Percentiles rank a stretch among this genome's conserved stretches.
Evolutionary conservation across 768 basidiomycete genomes (phyloP).

Genomic region (Thelephora aurantiotincta): DNA sequence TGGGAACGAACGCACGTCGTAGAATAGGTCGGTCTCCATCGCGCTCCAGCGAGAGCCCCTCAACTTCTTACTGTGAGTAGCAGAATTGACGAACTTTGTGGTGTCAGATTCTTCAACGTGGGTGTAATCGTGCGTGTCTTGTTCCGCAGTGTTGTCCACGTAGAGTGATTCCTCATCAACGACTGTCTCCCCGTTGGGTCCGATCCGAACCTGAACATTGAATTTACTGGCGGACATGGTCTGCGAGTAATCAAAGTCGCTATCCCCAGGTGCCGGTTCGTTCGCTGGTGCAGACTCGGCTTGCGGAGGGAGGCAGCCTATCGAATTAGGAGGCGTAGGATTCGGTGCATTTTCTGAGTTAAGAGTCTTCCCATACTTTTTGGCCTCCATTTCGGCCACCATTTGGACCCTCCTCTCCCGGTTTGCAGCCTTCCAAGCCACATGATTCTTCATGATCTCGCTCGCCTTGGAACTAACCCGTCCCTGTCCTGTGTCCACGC

Average conservation of each 20-base stretch:
- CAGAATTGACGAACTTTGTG: constrained; percentile 76
- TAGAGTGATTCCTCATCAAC: constrained; percentile 78
- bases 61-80: constrained; percentile 65
- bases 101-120: constrained; percentile 75
- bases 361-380: constrained; percentile 49
- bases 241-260: constrained; percentile 57
- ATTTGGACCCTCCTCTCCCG: constrained; percentile 52
- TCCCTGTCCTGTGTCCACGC: constrained; percentile 66
- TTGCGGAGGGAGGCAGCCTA: not conserved
- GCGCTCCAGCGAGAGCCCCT: constrained; percentile 79
- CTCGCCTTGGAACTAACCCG: constrained; percentile 66
- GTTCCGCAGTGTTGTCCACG: constrained; percentile 57
- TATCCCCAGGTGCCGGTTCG: constrained; percentile 18
- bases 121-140: constrained; percentile 57
- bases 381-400: constrained; percentile 50
- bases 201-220: constrained; percentile 79
- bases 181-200: constrained; percentile 76
- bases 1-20: constrained; percentile 40
- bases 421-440: constrained; percentile 57
- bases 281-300: constrained; percentile 2
- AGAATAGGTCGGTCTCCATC: constrained; percentile 86
- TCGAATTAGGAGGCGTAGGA: not conserved
- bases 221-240: constrained; percentile 52
- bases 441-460: constrained; percentile 57
- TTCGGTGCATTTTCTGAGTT: not conserved